phyloP scores from a whole-genome alignment of 306 rosid genomes.

The Cucurbita moschata region DNA sequence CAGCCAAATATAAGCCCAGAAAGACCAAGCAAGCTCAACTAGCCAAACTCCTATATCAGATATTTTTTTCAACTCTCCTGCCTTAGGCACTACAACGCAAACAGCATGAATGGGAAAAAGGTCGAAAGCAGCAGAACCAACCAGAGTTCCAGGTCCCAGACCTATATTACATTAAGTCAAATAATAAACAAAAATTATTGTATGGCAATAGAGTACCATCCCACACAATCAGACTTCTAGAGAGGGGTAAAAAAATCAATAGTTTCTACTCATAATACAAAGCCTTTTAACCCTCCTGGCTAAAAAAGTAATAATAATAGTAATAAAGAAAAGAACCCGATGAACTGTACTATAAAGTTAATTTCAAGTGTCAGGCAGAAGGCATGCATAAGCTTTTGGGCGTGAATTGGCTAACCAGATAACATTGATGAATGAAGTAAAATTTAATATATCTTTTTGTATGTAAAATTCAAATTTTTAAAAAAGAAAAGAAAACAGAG shows the following conservation, averaged over 20 bases:
- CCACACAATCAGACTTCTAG: background rate
- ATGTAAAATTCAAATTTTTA: background rate
- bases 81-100: conserved; percentile 77
- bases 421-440: background rate
- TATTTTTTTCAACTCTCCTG: conserved; percentile 82
- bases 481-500: background rate
- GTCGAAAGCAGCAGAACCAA: conserved; percentile 97
- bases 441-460: background rate
- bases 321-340: background rate
- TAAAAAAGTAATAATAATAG: too few relatives aligned
- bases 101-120: conserved; percentile 95
- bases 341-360: background rate
- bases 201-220: too few relatives aligned
- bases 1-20: conserved; percentile 96
- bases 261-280: background rate
- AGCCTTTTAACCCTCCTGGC: background rate
- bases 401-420: background rate
- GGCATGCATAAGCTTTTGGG: background rate
- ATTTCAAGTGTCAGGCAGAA: background rate
- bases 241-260: background rate
- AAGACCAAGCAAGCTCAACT: conserved; percentile 92
- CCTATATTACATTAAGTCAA: conserved; percentile 32
- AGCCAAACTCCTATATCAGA: conserved; percentile 92
- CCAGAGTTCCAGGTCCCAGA: conserved; percentile 96
- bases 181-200: background rate